phyloP scores from a whole-genome alignment of 768 basidiomycete species.

The Trametes sanguinea region DNA sequence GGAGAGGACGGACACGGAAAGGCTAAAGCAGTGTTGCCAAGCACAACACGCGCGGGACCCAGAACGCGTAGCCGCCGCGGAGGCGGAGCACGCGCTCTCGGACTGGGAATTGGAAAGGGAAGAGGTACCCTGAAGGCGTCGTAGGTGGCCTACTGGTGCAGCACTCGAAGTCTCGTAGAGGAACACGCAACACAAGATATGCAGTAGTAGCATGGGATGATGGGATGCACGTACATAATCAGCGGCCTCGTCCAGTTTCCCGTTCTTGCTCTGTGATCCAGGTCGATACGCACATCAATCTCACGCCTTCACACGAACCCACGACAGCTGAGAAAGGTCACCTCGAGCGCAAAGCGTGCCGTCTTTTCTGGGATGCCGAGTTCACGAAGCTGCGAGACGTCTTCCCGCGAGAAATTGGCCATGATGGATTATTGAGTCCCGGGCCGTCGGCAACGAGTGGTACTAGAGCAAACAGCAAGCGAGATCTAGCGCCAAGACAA shows the following conservation, averaged over 20 bases:
- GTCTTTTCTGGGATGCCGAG: slow-evolving; percentile 15
- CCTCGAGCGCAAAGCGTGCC: slow-evolving; percentile 22
- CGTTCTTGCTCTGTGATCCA: slow-evolving; percentile 17
- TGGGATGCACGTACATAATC: slow-evolving; percentile 17
- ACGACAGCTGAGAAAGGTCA: neutral
- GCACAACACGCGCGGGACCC: neutral
- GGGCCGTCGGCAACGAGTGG: neutral
- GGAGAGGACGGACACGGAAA: neutral
- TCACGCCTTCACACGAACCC: neutral
- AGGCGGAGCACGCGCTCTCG: neutral
- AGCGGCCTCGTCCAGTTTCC: slow-evolving; percentile 15
- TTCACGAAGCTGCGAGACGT: slow-evolving; percentile 17
- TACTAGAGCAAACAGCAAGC: too few relatives aligned
- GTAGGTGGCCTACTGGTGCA: too few relatives aligned
- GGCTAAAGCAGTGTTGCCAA: slow-evolving; percentile 22
- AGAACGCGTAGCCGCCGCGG: neutral
- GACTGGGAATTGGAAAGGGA: neutral
- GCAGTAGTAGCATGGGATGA: too few relatives aligned
- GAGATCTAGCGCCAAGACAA: too few relatives aligned
- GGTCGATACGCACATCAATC: slow-evolving; percentile 1
- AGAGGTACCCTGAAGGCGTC: neutral
- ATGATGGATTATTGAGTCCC: neutral
- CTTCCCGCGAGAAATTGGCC: slow-evolving; percentile 4
- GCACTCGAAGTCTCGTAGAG: too few relatives aligned
- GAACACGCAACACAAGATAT: too few relatives aligned